A percentile compares a stretch with the other conserved stretches of the same genome.
phyloP scores from a whole-genome alignment of 441 rosid genomes.

The Isatis lusitanica region DNA sequence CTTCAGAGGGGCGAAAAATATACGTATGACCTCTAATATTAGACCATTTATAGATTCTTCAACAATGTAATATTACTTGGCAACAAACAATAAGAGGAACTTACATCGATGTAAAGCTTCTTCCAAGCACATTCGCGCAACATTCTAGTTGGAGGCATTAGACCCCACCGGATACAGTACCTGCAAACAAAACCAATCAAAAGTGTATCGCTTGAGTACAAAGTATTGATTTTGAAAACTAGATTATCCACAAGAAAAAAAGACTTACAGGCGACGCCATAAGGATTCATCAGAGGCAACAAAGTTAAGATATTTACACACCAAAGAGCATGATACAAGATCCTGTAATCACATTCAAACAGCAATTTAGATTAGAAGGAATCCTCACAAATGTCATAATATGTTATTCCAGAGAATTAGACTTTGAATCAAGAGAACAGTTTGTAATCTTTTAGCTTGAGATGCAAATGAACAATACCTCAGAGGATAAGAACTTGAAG shows the following conservation, averaged over 20 bases:
- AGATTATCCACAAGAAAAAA: not conserved
- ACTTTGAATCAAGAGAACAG: not conserved
- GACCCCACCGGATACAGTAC: constrained; percentile 87
- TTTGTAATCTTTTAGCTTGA: not conserved
- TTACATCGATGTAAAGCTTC: constrained; percentile 85
- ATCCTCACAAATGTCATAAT: not conserved
- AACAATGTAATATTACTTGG: not conserved
- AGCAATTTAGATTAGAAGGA: not conserved
- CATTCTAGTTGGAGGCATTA: constrained; percentile 53
- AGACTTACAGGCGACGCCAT: constrained; percentile 90
- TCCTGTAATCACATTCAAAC: constrained; percentile 47
- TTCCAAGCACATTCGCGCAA: constrained; percentile 82
- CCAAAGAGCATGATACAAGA: constrained; percentile 81
- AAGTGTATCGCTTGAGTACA: not conserved
- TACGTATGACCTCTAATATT: not conserved
- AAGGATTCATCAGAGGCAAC: constrained; percentile 90
- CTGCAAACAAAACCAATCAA: constrained; percentile 39
- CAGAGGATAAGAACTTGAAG: constrained; percentile 89
- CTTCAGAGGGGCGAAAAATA: not conserved
- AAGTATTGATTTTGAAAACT: constrained; percentile 7
- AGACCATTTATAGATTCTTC: not conserved
- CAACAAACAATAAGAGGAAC: not conserved
- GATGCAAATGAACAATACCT: constrained; percentile 42
- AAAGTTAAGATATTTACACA: constrained; percentile 64
- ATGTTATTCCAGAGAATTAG: not conserved